phyloP scores from a whole-genome alignment of 306 rosid genomes.

The Pterocarpus santalinus region DNA sequence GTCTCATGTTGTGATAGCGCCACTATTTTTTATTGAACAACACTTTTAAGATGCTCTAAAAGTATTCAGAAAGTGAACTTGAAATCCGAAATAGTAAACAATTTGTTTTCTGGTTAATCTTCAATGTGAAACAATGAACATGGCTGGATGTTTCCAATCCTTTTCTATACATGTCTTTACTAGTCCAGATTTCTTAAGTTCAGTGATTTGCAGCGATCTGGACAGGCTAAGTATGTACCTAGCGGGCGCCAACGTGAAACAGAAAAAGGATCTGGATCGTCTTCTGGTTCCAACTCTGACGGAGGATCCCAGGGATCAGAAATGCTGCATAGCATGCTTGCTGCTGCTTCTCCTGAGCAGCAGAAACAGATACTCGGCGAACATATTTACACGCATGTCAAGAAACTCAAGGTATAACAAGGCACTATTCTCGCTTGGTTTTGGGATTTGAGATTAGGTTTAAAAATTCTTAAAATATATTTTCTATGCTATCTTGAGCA shows the following conservation, averaged over 20 bases:
- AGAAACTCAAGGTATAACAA: conserved; percentile 65
- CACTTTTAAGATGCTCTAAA: conserved; percentile 8
- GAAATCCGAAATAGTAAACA: background rate
- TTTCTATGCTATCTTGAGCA: conserved; percentile 50
- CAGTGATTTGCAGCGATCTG: conserved; percentile 55
- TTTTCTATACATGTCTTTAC: conserved; percentile 10
- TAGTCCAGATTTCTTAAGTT: conserved; percentile 40
- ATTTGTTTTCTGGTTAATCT: conserved; percentile 9
- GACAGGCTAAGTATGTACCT: conserved; percentile 63
- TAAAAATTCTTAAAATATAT: conserved; percentile 10
- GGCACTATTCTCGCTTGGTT: conserved; percentile 13
- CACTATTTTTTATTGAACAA: conserved; percentile 29
- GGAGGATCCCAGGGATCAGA: conserved; percentile 68
- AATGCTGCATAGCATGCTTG: conserved; percentile 78
- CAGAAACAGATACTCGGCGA: conserved; percentile 88
- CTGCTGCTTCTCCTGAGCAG: conserved; percentile 77
- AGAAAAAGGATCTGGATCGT: conserved; percentile 68
- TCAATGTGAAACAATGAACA: conserved; percentile 19
- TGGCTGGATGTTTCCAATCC: conserved; percentile 7
- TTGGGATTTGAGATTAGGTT: conserved; percentile 12
- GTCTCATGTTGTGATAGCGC: conserved; percentile 8
- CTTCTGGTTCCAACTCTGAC: conserved; percentile 56
- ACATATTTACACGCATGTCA: conserved; percentile 72
- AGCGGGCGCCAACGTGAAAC: conserved; percentile 60
- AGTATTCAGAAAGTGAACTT: conserved; percentile 20